Evolutionary conservation across 768 basidiomycete species (phyloP).

Genomic region (Austroboletus eburneus): DNA sequence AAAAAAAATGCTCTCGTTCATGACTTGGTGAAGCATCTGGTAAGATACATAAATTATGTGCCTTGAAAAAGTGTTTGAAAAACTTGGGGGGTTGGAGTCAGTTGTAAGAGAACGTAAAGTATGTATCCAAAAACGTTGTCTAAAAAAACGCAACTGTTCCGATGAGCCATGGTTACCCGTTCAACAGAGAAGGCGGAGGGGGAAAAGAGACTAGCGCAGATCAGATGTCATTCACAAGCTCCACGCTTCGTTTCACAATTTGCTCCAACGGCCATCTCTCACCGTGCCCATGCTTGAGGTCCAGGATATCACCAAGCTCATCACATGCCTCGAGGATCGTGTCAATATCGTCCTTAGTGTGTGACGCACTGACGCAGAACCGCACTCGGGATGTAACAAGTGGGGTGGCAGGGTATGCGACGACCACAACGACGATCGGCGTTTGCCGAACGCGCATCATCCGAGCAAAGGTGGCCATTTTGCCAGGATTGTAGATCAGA

Average conservation of each 20-base stretch:
- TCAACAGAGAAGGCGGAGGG: neutral
- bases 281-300: slow-evolving; percentile 74
- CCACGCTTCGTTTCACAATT: slow-evolving; percentile 65
- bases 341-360: slow-evolving; percentile 98
- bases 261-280: slow-evolving; percentile 80
- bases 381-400: slow-evolving; percentile 84
- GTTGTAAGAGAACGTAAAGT: slow-evolving; percentile 10
- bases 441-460: slow-evolving; percentile 77
- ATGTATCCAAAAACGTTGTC: slow-evolving; percentile 23
- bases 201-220: neutral
- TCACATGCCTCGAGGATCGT: slow-evolving; percentile 79
- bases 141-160: slow-evolving; percentile 4
- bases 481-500: slow-evolving; percentile 88
- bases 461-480: slow-evolving; percentile 88
- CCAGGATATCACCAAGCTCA: slow-evolving; percentile 86
- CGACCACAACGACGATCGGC: slow-evolving; percentile 85
- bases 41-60: no score
- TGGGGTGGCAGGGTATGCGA: slow-evolving; percentile 87
- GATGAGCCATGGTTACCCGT: neutral
- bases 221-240: slow-evolving; percentile 52
- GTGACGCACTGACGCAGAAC: slow-evolving; percentile 91
- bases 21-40: slow-evolving; percentile 7
- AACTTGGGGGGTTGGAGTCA: no score
- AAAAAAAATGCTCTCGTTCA: neutral
- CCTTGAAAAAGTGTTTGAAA: neutral